A percentile compares a stretch with the other conserved stretches of the same genome.
Conservation (phyloP, 75 land plant genomes). For the Picea sitchensis region DNA sequence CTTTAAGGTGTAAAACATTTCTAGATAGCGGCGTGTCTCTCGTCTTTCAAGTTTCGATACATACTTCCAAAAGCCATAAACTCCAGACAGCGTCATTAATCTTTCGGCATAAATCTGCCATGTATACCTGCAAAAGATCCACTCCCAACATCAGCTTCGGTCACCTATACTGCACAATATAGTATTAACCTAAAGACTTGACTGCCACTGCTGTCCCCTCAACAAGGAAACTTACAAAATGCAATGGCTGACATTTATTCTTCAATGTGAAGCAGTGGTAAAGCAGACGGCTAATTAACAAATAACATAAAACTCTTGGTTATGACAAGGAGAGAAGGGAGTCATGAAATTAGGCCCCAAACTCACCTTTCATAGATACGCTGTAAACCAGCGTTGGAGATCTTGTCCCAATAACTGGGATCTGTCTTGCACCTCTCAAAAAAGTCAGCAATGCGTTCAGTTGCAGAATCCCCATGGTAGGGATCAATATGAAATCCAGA, state of each 20-base stretch:
- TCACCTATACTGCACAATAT: background rate
- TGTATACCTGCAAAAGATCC: conserved; percentile 34
- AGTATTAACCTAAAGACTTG: background rate
- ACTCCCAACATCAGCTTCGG: background rate
- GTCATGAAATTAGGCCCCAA: background rate
- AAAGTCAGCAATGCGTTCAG: conserved; percentile 34
- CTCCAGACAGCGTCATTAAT: conserved; percentile 58
- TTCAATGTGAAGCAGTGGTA: background rate
- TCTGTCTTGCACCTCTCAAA: conserved; percentile 46
- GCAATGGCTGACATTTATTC: background rate
- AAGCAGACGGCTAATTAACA: background rate
- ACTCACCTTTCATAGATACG: conserved; percentile 53
- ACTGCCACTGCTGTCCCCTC: background rate
- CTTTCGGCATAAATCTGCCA: conserved; percentile 69
- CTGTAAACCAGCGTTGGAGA: conserved; percentile 49
- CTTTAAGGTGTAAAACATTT: conserved; percentile 68
- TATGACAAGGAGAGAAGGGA: background rate
- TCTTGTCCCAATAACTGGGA: conserved; percentile 27
- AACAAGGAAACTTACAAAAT: background rate
- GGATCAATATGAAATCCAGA: conserved; percentile 76
- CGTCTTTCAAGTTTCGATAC: conserved; percentile 64
- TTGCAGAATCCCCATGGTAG: conserved; percentile 32
- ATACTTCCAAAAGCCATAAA: conserved; percentile 76
- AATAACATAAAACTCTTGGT: background rate
- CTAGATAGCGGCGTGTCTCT: conserved; percentile 58